A percentile compares a stretch with the other conserved stretches of the same genome.
These are phyloP conservation scores for Thecaphora frezii DNA, from an alignment of 1,284 basidiomycete species.

Conservation along the genomic window DNA sequence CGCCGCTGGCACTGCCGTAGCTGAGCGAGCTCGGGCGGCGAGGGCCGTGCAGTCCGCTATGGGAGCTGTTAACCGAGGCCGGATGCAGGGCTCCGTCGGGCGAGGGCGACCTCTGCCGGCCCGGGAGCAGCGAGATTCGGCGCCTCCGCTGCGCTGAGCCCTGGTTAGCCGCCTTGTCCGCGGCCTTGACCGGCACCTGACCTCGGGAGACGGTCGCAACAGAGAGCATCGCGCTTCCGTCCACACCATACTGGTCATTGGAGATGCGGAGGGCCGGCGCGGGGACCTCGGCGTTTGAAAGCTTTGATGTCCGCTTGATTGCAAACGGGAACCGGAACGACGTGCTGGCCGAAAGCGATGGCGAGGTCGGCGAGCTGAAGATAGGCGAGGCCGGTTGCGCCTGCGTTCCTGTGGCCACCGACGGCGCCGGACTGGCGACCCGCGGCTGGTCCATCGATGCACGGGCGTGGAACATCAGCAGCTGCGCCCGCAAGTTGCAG, in stretches of 20 bases:
- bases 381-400: constrained; percentile 10
- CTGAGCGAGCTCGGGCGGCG: constrained; percentile 38
- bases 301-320: constrained; percentile 28
- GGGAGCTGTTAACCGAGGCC: not conserved
- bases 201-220: constrained; percentile 1
- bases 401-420: not conserved
- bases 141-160: constrained; percentile 12
- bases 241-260: not conserved
- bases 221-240: not conserved
- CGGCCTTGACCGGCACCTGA: constrained; percentile 14
- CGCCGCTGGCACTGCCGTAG: constrained; percentile 35
- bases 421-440: constrained; percentile 2
- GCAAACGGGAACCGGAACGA: constrained; percentile 44
- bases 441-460: constrained; percentile 28
- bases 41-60: constrained; percentile 5
- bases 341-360: constrained; percentile 9
- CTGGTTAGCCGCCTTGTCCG: constrained; percentile 2
- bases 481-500: constrained; percentile 76
- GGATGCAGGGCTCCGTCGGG: constrained; percentile 4
- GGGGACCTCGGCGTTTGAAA: constrained; percentile 10
- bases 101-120: constrained; percentile 27
- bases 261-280: constrained; percentile 1
- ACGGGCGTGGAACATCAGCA: constrained; percentile 44
- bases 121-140: constrained; percentile 36
- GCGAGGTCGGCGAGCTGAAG: constrained; percentile 7